Percentiles rank a stretch among this genome's conserved stretches.
phyloP scores from a whole-genome alignment of 306 rosid species.

The Corylus americana region DNA sequence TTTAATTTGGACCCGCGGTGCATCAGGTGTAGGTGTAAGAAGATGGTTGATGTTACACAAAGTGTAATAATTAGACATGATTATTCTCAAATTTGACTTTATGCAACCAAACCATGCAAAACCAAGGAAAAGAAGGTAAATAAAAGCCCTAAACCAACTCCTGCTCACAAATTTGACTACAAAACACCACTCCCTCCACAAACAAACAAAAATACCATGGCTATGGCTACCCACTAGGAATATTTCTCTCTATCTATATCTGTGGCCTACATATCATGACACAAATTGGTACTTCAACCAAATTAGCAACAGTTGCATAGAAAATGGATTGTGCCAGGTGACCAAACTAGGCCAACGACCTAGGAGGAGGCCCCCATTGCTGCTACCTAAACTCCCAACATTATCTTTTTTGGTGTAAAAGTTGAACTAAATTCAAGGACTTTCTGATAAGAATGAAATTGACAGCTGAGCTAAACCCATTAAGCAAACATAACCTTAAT shows the following conservation, averaged over 20 bases:
- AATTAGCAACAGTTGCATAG: neutral
- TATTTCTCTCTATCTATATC: neutral
- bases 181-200: neutral
- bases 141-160: neutral
- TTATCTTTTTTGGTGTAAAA: neutral
- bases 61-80: too few species aligned
- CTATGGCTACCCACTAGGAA: neutral
- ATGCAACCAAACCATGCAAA: neutral
- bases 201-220: constrained; percentile 29
- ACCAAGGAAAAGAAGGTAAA: neutral
- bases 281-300: neutral
- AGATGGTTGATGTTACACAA: too few species aligned
- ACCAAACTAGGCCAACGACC: neutral
- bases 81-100: too few species aligned
- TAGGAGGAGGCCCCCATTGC: neutral
- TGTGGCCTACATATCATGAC: neutral
- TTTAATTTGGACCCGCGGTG: too few species aligned
- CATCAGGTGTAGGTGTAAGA: too few species aligned
- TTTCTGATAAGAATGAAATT: neutral
- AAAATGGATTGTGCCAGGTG: neutral
- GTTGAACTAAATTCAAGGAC: neutral
- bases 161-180: neutral
- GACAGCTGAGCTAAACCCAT: neutral
- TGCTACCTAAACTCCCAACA: neutral
- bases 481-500: constrained; percentile 5